Evolutionary conservation across 495 filamentous ascomycete species (phyloP).

Genomic region (Massariosphaeria phaeospora): DNA sequence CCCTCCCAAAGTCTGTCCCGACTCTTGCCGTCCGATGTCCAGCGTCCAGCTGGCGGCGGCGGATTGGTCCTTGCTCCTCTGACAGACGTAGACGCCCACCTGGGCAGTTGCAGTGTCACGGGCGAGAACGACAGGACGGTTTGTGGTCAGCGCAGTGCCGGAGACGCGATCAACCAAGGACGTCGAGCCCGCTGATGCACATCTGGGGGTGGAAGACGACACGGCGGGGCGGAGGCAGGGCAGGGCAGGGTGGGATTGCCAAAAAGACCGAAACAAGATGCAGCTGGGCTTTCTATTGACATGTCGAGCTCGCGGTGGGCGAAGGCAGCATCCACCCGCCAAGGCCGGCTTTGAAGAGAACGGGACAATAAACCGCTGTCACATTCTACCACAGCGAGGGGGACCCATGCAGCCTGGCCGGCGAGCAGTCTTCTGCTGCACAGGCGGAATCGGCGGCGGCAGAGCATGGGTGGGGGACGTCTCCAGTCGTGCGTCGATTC

Average conservation of each 20-base stretch:
- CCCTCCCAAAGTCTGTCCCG: background rate
- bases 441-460: constrained; percentile 32
- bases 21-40: background rate
- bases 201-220: constrained; percentile 12
- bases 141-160: constrained; percentile 27
- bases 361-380: constrained; percentile 32
- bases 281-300: constrained; percentile 28
- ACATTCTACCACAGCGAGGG: constrained; percentile 26
- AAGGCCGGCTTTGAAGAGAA: constrained; percentile 27
- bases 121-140: constrained; percentile 23
- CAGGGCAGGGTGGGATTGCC: constrained; percentile 11
- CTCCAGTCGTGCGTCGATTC: constrained; percentile 26
- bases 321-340: constrained; percentile 13
- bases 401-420: constrained; percentile 22
- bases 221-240: constrained; percentile 14
- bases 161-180: constrained; percentile 29
- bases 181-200: constrained; percentile 14
- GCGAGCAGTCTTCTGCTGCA: constrained; percentile 14
- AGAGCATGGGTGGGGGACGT: constrained; percentile 23
- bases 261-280: constrained; percentile 25
- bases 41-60: no score
- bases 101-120: constrained; percentile 21
- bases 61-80: no score
- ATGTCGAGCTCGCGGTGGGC: constrained; percentile 11
- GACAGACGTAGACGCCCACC: no score